Evolutionary conservation across 2,329 filamentous ascomycete species (phyloP).

Genomic region (Bipolaris victoriae): DNA sequence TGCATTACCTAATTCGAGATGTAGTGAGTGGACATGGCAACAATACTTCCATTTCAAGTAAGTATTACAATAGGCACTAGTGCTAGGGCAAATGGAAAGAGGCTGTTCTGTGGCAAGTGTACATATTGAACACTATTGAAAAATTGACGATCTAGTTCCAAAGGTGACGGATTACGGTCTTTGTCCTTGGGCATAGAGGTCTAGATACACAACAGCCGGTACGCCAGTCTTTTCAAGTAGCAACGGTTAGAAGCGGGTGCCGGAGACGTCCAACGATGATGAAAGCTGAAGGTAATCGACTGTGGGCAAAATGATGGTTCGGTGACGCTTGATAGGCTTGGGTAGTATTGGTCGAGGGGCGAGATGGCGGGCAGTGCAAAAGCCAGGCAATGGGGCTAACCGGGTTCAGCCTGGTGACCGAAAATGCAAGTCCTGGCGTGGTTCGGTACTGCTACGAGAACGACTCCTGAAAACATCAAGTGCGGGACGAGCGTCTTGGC

Average conservation of each 20-base stretch:
- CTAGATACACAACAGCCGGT: background rate
- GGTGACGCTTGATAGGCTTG: background rate
- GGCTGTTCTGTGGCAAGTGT: background rate
- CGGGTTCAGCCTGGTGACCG: slow-evolving; percentile 4
- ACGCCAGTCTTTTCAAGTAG: background rate
- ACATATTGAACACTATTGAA: background rate
- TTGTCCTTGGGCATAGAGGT: background rate
- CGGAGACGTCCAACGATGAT: background rate
- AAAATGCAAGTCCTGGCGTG: background rate
- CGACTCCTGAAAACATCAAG: slow-evolving; percentile 2
- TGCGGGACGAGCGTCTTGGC: slow-evolving; percentile 4
- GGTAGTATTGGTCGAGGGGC: slow-evolving; percentile 4
- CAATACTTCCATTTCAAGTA: too few relatives aligned
- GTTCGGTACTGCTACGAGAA: background rate
- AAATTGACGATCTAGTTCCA: background rate
- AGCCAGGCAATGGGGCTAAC: background rate
- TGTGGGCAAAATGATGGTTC: background rate
- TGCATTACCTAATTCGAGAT: background rate
- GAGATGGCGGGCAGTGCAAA: slow-evolving; percentile 20
- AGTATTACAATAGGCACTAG: too few relatives aligned
- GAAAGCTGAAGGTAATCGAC: background rate
- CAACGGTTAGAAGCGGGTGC: background rate
- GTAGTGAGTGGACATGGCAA: too few relatives aligned
- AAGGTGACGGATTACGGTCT: background rate
- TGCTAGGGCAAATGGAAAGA: background rate